These are phyloP conservation scores for Fusarium ramigenum DNA, from an alignment of 2,329 filamentous ascomycete species.

Conservation along the genomic window DNA sequence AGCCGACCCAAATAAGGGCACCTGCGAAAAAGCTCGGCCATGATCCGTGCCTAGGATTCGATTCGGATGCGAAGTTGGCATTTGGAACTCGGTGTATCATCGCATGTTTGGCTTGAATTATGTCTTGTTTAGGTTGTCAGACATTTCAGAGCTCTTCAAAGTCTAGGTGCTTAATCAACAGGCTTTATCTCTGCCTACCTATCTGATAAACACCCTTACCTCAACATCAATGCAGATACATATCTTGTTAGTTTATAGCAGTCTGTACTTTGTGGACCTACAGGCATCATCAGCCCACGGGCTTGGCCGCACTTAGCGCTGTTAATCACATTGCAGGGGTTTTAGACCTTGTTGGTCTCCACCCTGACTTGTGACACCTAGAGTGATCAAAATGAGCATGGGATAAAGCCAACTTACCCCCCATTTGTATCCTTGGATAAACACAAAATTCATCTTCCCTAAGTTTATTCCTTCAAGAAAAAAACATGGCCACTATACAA, in stretches of 20 bases:
- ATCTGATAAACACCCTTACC: background rate
- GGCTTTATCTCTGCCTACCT: background rate
- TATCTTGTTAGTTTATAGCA: background rate
- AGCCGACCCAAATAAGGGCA: background rate
- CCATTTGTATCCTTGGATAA: background rate
- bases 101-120: background rate
- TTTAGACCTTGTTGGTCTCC: background rate
- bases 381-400: background rate
- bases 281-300: background rate
- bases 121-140: background rate
- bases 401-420: background rate
- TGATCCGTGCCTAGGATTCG: background rate
- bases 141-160: background rate
- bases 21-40: background rate
- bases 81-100: background rate
- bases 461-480: background rate
- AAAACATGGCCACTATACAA: background rate
- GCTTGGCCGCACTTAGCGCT: background rate
- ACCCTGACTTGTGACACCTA: background rate
- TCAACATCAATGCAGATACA: background rate
- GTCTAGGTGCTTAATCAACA: background rate
- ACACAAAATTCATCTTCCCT: background rate
- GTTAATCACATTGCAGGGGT: background rate
- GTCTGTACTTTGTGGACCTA: no score
- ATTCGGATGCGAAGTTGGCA: background rate